Percentiles rank a stretch among this genome's conserved stretches.
These are phyloP conservation scores for Venustampulla echinocandica DNA, from an alignment of 495 filamentous ascomycete species.

Conservation along the genomic window DNA sequence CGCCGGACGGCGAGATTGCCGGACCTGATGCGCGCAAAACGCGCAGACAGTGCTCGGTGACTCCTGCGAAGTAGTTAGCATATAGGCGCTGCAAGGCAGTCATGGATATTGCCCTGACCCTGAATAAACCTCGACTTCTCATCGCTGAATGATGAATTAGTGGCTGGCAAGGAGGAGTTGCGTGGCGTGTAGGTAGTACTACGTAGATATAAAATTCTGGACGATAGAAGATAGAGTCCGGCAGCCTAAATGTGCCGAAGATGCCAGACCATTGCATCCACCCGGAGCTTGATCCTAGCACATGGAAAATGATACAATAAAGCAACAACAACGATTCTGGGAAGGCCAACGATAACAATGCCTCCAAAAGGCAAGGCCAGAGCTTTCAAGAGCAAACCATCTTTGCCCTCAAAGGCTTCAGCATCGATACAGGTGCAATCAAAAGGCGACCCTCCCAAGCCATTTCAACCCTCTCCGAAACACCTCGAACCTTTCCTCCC, in stretches of 20 bases:
- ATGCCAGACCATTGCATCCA: too few relatives aligned
- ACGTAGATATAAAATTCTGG: background rate
- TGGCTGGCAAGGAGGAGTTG: slow-evolving; percentile 1
- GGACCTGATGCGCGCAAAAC: slow-evolving; percentile 22
- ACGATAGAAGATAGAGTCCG: too few relatives aligned
- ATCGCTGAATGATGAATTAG: slow-evolving; percentile 14
- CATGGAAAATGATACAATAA: too few relatives aligned
- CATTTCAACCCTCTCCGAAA: slow-evolving; percentile 53
- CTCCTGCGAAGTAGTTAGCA: slow-evolving; percentile 21
- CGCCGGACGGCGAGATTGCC: slow-evolving; percentile 15
- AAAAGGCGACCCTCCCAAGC: slow-evolving; percentile 34
- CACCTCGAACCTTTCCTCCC: slow-evolving; percentile 50
- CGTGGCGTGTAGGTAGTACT: slow-evolving; percentile 1
- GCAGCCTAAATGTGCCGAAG: too few relatives aligned
- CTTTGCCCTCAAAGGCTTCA: background rate
- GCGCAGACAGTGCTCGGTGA: slow-evolving; percentile 17
- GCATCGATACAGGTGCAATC: background rate
- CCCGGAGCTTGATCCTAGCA: too few relatives aligned
- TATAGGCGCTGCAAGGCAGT: background rate
- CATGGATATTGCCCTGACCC: slow-evolving; percentile 7
- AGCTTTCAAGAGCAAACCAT: slow-evolving; percentile 1
- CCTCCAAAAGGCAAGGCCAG: slow-evolving; percentile 4
- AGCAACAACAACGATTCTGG: too few relatives aligned
- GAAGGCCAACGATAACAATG: too few relatives aligned
- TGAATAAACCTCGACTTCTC: slow-evolving; percentile 20